Percentiles rank a stretch among this genome's conserved stretches.
These are phyloP conservation scores for Kodamaea ohmeri DNA, from an alignment of 1,139 yeast species.

Conservation along the genomic window DNA sequence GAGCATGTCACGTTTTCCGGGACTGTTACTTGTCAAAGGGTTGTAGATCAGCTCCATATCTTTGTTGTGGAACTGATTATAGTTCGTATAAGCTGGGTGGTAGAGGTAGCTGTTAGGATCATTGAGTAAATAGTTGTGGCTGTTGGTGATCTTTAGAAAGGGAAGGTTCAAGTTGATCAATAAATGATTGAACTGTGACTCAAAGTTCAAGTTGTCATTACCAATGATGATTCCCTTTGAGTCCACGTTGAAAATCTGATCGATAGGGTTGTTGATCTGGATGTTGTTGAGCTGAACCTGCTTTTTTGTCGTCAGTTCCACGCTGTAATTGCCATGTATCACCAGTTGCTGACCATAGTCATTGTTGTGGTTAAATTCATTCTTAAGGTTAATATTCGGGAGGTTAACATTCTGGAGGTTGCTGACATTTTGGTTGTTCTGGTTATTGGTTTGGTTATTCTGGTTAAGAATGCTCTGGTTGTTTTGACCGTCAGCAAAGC, in stretches of 20 bases:
- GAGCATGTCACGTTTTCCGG: conserved; percentile 10
- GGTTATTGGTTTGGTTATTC: no score
- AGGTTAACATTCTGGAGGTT: no score
- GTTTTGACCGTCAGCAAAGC: no score
- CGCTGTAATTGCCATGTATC: conserved; percentile 3
- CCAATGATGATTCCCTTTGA: conserved; percentile 47
- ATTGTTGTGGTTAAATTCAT: no score
- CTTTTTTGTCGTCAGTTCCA: neutral
- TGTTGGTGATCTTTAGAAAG: conserved; percentile 45
- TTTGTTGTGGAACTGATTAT: conserved; percentile 39
- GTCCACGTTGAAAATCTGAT: conserved; percentile 47
- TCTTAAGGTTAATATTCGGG: no score
- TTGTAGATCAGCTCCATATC: conserved; percentile 45
- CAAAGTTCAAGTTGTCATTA: conserved; percentile 48
- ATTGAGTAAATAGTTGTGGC: conserved; percentile 44
- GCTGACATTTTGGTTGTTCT: no score
- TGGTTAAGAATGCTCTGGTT: no score
- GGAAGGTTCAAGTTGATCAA: conserved; percentile 46
- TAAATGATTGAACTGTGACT: conserved; percentile 47
- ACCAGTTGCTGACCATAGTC: no score
- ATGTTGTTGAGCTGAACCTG: conserved; percentile 14
- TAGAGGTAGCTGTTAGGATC: conserved; percentile 47
- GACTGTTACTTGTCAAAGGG: conserved; percentile 35
- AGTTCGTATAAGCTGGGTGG: conserved; percentile 41
- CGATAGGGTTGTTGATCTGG: conserved; percentile 46